Percentiles rank a stretch among this genome's conserved stretches.
Evolutionary conservation across 805 yeast species (phyloP).

Genomic region (Kazachstania taianensis): DNA sequence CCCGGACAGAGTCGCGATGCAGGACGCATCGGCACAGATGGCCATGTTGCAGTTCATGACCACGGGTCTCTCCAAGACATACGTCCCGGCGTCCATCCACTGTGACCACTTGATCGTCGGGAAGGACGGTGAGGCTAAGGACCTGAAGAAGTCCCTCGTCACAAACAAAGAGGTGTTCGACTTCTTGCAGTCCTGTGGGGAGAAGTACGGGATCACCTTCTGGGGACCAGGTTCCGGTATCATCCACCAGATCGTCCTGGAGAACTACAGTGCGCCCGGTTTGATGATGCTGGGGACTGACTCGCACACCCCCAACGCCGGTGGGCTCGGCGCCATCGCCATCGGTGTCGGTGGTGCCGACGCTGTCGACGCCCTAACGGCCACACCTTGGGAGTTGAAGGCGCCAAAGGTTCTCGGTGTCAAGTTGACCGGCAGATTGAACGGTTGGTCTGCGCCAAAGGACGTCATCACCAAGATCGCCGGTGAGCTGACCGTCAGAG

Average conservation of each 20-base stretch:
- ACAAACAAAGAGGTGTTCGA: slow-evolving; percentile 93
- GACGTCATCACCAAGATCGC: slow-evolving; percentile 91
- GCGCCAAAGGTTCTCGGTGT: slow-evolving; percentile 95
- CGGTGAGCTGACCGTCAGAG: slow-evolving; percentile 87
- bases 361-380: slow-evolving; percentile 96
- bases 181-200: slow-evolving; percentile 85
- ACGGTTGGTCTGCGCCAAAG: slow-evolving; percentile 96
- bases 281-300: slow-evolving; percentile 96
- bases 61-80: slow-evolving; percentile 77
- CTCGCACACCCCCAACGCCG: slow-evolving; percentile 98
- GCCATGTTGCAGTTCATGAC: slow-evolving; percentile 98
- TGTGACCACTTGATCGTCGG: slow-evolving; percentile 98
- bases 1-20: slow-evolving; percentile 99
- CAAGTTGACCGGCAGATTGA: slow-evolving; percentile 76
- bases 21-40: slow-evolving; percentile 99
- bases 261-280: slow-evolving; percentile 95
- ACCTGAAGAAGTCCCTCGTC: slow-evolving; percentile 68
- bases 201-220: slow-evolving; percentile 91
- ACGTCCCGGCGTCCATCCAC: slow-evolving; percentile 92
- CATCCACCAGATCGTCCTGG: slow-evolving; percentile 94
- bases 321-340: slow-evolving; percentile 97
- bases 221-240: slow-evolving; percentile 99
- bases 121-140: slow-evolving; percentile 80
- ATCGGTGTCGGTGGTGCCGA: slow-evolving; percentile 99
- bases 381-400: slow-evolving; percentile 97